phyloP scores from a whole-genome alignment of 1,284 basidiomycete species.

The Leccinum subrobustum region DNA sequence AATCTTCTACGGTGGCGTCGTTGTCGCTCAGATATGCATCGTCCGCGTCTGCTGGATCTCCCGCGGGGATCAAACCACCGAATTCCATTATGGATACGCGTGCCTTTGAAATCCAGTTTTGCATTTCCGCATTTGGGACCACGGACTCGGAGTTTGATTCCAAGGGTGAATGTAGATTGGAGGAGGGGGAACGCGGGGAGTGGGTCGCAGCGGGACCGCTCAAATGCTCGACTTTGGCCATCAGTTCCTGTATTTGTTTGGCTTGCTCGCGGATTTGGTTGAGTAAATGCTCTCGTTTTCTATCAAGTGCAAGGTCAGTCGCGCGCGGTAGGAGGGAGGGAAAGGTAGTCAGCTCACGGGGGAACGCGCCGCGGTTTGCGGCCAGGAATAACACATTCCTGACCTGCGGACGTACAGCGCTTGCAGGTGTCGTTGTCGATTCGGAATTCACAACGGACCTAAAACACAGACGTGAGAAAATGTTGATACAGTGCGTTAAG shows the following conservation, averaged over 20 bases:
- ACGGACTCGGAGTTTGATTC: conserved; percentile 30
- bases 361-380: conserved; percentile 72
- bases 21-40: conserved; percentile 33
- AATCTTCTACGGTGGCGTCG: conserved; percentile 22
- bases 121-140: conserved; percentile 43
- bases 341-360: conserved; percentile 49
- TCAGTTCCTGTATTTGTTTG: conserved; percentile 63
- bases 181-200: conserved; percentile 32
- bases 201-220: conserved; percentile 23
- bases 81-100: conserved; percentile 64
- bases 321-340: neutral
- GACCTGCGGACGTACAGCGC: conserved; percentile 61
- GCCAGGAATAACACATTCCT: conserved; percentile 75
- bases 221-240: conserved; percentile 55
- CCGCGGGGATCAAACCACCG: conserved; percentile 58
- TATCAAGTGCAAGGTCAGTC: conserved; percentile 23
- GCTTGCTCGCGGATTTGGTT: conserved; percentile 72
- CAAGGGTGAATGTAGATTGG: conserved; percentile 24
- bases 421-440: conserved; percentile 68
- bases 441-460: conserved; percentile 72
- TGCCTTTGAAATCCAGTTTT: conserved; percentile 73
- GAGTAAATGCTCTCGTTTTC: conserved; percentile 75
- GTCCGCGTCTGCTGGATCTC: conserved; percentile 39
- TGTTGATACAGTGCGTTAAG: neutral
- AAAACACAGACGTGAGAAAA: conserved; percentile 3